Evolutionary conservation across 805 yeast species (phyloP), one percentile per base, ranked within the genome.

Genomic region (Yarrowia alimentaria): DNA sequence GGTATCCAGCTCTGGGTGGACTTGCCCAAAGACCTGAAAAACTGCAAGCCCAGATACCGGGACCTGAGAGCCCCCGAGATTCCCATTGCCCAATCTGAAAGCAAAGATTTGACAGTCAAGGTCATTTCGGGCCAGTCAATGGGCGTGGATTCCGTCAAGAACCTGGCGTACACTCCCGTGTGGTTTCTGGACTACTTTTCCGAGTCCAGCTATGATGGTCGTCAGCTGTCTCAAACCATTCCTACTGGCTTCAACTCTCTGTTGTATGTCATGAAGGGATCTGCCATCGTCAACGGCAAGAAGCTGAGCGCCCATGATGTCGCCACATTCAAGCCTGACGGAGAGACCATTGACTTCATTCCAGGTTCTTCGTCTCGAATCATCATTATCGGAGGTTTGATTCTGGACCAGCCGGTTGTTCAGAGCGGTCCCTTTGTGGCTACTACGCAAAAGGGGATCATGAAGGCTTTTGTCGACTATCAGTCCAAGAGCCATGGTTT

Each of bases 401-500:
- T 77, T 16, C 68, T 86, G 52, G 76, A 85, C 57, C 95, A 88
- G 69, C 77, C 79, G 16, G 73, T 84, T 51, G 84, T 86, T 25
- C 96, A 89, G 63, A 83, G 87, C 62, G 96, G 96, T 16, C 96
- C 96, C 10, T 90, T 89, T 62, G 96, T 89, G 14, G 93, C 85
- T 55, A 77, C 85, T 6, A 69, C 83, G 16, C 72, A 74, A 51
- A 83, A 79, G 50, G 78, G 77, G 56, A 81, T 89, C 53, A 73
- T 78, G 56, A 68, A 83, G 59, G 93, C 87, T 0, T 81, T 85
- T 59, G 60, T 68, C 65, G 89, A 85, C 63, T 90, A 83, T 63
- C 91, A 83, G 66, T 64, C 68, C 38, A 57, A 57, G n/a, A 26
- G 54, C 26, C 65, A 65, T 45, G 68, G 69, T 6, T 65, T 65